Conservation (phyloP, 768 basidiomycete genomes). For the Chalciporus sphaerocephalus region DNA sequence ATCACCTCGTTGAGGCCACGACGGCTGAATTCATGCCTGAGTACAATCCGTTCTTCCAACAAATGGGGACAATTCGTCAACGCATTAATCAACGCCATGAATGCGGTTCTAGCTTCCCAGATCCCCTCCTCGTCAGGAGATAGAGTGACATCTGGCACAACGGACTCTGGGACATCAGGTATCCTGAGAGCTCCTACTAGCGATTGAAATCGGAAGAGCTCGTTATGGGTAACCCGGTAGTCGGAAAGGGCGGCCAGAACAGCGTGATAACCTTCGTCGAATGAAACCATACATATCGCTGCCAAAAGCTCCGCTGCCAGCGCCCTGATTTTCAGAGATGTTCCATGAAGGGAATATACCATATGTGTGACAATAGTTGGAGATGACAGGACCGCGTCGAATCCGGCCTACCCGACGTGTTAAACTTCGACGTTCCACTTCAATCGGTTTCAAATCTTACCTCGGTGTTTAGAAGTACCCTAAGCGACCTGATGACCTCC, state of each 20-base stretch:
- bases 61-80: conserved; percentile 70
- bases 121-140: conserved; percentile 58
- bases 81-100: conserved; percentile 77
- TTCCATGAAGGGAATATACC: conserved; percentile 61
- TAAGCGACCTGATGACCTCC: conserved; percentile 74
- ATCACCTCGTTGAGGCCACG: conserved; percentile 81
- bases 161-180: conserved; percentile 41
- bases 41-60: conserved; percentile 70
- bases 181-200: conserved; percentile 61
- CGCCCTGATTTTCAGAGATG: conserved; percentile 64
- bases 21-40: conserved; percentile 79
- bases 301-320: conserved; percentile 76
- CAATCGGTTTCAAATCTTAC: conserved; percentile 37
- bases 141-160: conserved; percentile 29
- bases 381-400: conserved; percentile 58
- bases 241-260: conserved; percentile 80
- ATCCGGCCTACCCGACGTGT: conserved; percentile 54
- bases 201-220: conserved; percentile 76
- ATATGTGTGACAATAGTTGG: conserved; percentile 69
- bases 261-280: conserved; percentile 63
- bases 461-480: conserved; percentile 81
- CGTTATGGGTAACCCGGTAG: conserved; percentile 64
- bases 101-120: conserved; percentile 79
- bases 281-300: conserved; percentile 74
- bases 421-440: background rate